phyloP scores from a whole-genome alignment of 2,329 filamentous ascomycete genomes.

The Lecanicillium sp. region DNA sequence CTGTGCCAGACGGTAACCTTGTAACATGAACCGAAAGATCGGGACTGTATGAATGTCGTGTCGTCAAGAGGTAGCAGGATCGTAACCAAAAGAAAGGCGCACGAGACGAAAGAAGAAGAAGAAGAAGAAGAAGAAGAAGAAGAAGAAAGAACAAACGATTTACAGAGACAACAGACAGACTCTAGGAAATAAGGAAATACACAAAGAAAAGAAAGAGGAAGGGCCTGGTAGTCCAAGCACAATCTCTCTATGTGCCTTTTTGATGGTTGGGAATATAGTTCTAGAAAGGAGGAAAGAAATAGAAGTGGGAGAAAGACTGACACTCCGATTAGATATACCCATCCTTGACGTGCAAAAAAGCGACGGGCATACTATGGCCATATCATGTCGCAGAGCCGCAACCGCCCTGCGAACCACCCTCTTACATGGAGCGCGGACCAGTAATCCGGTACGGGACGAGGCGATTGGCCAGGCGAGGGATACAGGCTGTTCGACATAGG shows the following conservation, averaged over 20 bases:
- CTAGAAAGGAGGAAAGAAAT: not conserved
- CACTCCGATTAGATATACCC: conserved; percentile 10
- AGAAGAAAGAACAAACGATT: conserved; percentile 16
- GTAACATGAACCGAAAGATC: no score
- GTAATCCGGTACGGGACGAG: not conserved
- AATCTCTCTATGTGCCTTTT: not conserved
- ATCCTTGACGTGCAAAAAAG: not conserved
- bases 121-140: conserved; percentile 16
- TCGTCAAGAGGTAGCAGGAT: not conserved
- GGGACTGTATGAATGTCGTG: not conserved
- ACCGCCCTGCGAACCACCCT: not conserved
- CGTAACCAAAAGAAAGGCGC: not conserved
- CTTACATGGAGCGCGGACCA: not conserved
- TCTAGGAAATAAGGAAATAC: conserved; percentile 20
- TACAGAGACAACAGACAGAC: conserved; percentile 18
- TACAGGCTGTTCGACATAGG: not conserved
- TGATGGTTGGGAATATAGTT: not conserved
- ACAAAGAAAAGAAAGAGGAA: conserved; percentile 16
- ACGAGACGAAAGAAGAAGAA: not conserved
- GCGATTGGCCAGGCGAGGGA: not conserved
- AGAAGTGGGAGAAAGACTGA: conserved; percentile 1
- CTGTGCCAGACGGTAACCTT: conserved; percentile 3
- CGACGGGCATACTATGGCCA: not conserved
- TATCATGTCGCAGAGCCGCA: conserved; percentile 4
- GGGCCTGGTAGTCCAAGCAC: not conserved